phyloP scores from a whole-genome alignment of 73 alveolate species.

The Tetrahymena thermophila region DNA sequence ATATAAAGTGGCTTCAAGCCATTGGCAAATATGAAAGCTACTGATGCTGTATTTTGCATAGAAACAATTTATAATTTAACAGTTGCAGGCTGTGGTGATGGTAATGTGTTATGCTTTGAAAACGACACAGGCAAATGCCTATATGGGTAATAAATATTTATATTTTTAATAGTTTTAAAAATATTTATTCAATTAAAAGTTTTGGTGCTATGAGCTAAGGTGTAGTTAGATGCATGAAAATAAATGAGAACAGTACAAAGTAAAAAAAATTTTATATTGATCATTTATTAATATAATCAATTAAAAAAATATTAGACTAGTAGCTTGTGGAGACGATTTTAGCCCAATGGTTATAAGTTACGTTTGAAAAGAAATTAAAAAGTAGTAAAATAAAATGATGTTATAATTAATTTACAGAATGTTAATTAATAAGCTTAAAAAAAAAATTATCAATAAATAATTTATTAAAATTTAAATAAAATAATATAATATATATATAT shows the following conservation, averaged over 20 bases:
- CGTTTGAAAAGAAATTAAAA: background rate
- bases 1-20: conserved; percentile 72
- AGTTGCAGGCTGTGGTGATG: conserved; percentile 98
- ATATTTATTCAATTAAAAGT: background rate
- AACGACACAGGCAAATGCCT: conserved; percentile 83
- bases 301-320: background rate
- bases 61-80: conserved; percentile 78
- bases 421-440: too few species aligned
- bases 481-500: too few species aligned
- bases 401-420: too few species aligned
- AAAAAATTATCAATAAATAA: too few species aligned
- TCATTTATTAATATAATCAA: background rate
- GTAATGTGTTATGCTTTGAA: conserved; percentile 86
- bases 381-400: background rate
- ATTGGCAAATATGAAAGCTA: conserved; percentile 77
- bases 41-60: conserved; percentile 95
- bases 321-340: conserved; percentile 35
- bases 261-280: background rate
- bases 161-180: conserved; percentile 43
- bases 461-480: too few species aligned
- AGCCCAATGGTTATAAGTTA: conserved; percentile 22
- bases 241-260: conserved; percentile 24
- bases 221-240: conserved; percentile 19
- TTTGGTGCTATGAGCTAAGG: conserved; percentile 48
- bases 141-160: conserved; percentile 57